Conservation (phyloP, 305 asterid genomes). For the Withania somnifera region DNA sequence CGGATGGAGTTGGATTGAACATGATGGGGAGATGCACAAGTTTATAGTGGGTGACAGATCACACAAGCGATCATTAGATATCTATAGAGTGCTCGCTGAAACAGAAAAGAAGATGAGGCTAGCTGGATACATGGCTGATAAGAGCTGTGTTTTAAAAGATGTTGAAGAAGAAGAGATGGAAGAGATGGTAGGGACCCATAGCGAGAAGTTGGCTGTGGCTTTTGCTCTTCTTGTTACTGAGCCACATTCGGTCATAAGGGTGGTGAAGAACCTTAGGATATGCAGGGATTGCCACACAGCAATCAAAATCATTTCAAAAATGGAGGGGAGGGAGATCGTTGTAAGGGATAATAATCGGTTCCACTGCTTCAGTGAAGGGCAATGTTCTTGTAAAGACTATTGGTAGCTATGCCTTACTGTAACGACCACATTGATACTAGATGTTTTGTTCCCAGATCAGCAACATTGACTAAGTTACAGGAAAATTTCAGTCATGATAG, state of each 20-base stretch:
- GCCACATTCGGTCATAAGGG: slow-evolving; percentile 37
- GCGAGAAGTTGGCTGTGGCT: slow-evolving; percentile 63
- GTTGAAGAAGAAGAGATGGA: slow-evolving; percentile 76
- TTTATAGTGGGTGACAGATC: slow-evolving; percentile 44
- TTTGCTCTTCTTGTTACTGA: slow-evolving; percentile 43
- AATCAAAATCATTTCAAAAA: slow-evolving; percentile 44
- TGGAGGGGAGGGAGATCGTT: slow-evolving; percentile 43
- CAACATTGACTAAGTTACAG: not conserved
- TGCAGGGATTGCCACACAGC: slow-evolving; percentile 67
- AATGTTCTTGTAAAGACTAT: slow-evolving; percentile 57
- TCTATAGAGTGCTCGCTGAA: slow-evolving; percentile 27
- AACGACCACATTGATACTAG: not conserved
- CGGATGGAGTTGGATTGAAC: slow-evolving; percentile 67
- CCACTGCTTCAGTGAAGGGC: slow-evolving; percentile 39
- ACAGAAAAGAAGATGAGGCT: slow-evolving; percentile 31
- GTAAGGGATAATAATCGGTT: slow-evolving; percentile 65
- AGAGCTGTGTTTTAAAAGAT: slow-evolving; percentile 43
- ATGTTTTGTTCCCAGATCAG: not conserved
- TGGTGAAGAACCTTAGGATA: slow-evolving; percentile 58
- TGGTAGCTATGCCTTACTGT: slow-evolving; percentile 26
- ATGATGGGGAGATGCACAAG: slow-evolving; percentile 37
- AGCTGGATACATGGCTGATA: slow-evolving; percentile 49
- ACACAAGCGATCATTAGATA: slow-evolving; percentile 35
- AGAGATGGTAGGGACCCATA: slow-evolving; percentile 56
- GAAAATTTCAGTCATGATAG: not conserved